Evolutionary conservation across 2,329 filamentous ascomycete species (phyloP).

Genomic region (Ceratocystis ficicola): DNA sequence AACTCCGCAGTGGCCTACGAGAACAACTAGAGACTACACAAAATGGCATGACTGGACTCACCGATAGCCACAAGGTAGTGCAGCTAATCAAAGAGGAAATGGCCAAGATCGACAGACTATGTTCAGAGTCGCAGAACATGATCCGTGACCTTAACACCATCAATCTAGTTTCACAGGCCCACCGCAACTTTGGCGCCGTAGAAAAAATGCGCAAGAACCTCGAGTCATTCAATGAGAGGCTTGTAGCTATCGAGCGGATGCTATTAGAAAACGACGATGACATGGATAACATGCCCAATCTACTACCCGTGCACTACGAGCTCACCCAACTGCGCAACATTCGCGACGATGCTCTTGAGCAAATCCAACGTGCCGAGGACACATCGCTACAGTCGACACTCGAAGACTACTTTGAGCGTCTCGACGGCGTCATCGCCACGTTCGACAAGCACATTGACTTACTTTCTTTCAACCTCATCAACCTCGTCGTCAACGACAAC

Average conservation of each 20-base stretch:
- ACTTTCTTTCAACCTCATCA: constrained; percentile 80
- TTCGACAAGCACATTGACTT: constrained; percentile 91
- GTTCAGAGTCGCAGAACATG: constrained; percentile 93
- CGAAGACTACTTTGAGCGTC: constrained; percentile 73
- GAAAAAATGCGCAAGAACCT: constrained; percentile 87
- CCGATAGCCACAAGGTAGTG: constrained; percentile 82
- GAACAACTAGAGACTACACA: constrained; percentile 93
- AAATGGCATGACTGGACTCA: constrained; percentile 77
- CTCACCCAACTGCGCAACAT: constrained; percentile 87
- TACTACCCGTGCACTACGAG: constrained; percentile 81
- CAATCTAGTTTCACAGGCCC: constrained; percentile 83
- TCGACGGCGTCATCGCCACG: constrained; percentile 82
- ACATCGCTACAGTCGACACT: constrained; percentile 65
- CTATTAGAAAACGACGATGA: constrained; percentile 74
- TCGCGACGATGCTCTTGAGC: constrained; percentile 89
- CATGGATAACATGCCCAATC: constrained; percentile 78
- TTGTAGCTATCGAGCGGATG: constrained; percentile 65
- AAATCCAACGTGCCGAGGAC: constrained; percentile 71
- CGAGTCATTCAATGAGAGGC: constrained; percentile 69
- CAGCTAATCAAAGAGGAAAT: constrained; percentile 94
- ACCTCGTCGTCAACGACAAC: constrained; percentile 74
- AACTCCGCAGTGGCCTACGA: constrained; percentile 74
- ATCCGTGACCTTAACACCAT: constrained; percentile 92
- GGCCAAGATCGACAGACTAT: constrained; percentile 95
- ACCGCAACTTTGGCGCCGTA: constrained; percentile 89